These are phyloP conservation scores for Microbotryum intermedium DNA, from an alignment of 1,284 basidiomycete species.

Conservation along the genomic window DNA sequence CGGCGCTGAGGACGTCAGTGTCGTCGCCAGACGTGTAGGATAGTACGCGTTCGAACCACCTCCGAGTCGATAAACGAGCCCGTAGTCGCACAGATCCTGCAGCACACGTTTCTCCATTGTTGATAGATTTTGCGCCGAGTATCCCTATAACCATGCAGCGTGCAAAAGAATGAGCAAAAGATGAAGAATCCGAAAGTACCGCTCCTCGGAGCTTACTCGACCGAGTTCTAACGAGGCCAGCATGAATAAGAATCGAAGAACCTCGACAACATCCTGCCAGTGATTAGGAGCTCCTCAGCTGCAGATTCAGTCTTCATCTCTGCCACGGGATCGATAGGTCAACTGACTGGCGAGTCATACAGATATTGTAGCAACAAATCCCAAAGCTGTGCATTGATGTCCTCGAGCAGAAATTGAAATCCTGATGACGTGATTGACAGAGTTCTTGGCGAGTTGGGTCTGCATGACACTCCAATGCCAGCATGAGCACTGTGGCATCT, in stretches of 20 bases:
- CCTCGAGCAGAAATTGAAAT: constrained; percentile 93
- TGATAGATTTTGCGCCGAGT: constrained; percentile 73
- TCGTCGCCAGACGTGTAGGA: constrained; percentile 93
- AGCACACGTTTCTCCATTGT: constrained; percentile 77
- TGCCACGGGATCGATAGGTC: neutral
- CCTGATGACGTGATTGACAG: constrained; percentile 84
- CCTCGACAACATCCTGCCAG: constrained; percentile 70
- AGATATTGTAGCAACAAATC: constrained; percentile 85
- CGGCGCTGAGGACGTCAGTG: constrained; percentile 70
- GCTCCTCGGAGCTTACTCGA: constrained; percentile 47
- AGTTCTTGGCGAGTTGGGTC: constrained; percentile 47
- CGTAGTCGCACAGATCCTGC: constrained; percentile 87
- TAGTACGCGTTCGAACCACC: constrained; percentile 55
- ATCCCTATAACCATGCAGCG: constrained; percentile 52
- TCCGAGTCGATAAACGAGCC: constrained; percentile 75
- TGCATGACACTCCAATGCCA: constrained; percentile 43
- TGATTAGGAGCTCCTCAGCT: neutral
- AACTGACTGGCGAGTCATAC: constrained; percentile 61
- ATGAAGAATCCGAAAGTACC: too few relatives aligned
- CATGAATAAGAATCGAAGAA: constrained; percentile 91
- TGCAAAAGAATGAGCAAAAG: too few relatives aligned
- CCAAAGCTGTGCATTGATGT: constrained; percentile 98
- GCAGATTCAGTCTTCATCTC: neutral
- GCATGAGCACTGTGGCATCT: neutral
- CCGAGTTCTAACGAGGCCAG: constrained; percentile 88